phyloP scores from a whole-genome alignment of 2,329 filamentous ascomycete genomes.

The Acephala macrosclerotiorum region DNA sequence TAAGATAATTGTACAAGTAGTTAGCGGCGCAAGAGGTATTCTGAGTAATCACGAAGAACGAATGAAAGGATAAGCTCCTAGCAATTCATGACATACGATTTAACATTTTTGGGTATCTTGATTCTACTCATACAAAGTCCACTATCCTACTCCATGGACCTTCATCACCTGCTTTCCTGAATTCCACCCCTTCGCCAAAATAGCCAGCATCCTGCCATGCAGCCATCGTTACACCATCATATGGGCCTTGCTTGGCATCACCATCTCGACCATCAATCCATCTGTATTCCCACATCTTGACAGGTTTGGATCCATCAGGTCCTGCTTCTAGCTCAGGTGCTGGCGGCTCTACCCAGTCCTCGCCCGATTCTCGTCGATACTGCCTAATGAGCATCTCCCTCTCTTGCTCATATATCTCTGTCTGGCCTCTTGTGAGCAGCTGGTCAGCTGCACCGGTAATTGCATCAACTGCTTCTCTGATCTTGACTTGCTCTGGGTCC shows the following conservation, averaged over 20 bases:
- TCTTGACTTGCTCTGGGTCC: slow-evolving; percentile 72
- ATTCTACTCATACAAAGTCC: slow-evolving; percentile 43
- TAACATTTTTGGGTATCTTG: slow-evolving; percentile 32
- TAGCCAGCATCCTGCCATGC: slow-evolving; percentile 93
- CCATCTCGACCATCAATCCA: slow-evolving; percentile 91
- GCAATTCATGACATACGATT: slow-evolving; percentile 3
- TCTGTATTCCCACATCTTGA: slow-evolving; percentile 83
- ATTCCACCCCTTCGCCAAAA: slow-evolving; percentile 89
- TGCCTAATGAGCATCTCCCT: slow-evolving; percentile 84
- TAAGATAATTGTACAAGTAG: slow-evolving; percentile 11
- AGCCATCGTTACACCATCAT: slow-evolving; percentile 84
- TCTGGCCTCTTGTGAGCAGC: slow-evolving; percentile 80
- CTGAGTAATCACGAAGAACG: slow-evolving; percentile 29
- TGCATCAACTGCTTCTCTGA: slow-evolving; percentile 77
- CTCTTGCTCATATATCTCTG: slow-evolving; percentile 91
- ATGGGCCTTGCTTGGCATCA: slow-evolving; percentile 83
- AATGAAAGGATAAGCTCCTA: slow-evolving; percentile 2
- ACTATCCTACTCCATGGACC: slow-evolving; percentile 44
- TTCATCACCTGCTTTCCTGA: slow-evolving; percentile 64
- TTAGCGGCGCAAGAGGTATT: slow-evolving; percentile 1
- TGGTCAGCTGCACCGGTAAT: slow-evolving; percentile 93
- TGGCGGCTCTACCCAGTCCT: slow-evolving; percentile 76
- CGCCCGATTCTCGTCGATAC: slow-evolving; percentile 84
- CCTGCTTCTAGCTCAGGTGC: slow-evolving; percentile 44
- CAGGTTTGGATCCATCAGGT: slow-evolving; percentile 29